A percentile compares a stretch with the other conserved stretches of the same genome.
phyloP scores from a whole-genome alignment of 306 rosid species.

The Casuarina equisetifolia region DNA sequence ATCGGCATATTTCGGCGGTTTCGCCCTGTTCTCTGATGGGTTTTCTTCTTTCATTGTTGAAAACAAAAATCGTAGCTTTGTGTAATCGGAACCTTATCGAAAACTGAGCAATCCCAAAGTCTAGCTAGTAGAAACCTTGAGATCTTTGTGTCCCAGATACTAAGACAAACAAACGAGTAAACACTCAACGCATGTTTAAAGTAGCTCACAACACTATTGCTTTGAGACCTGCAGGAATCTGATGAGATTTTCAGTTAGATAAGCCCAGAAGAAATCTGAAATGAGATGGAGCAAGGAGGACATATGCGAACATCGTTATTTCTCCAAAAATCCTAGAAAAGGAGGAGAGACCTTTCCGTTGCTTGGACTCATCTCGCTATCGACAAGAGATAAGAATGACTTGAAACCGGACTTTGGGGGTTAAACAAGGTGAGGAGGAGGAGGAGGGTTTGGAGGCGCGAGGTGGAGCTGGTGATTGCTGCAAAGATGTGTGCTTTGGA shows the following conservation, averaged over 20 bases:
- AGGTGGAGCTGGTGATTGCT: neutral
- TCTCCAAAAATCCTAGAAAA: neutral
- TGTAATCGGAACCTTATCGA: neutral
- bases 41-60: constrained; percentile 79
- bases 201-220: too few species aligned
- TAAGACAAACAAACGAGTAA: neutral
- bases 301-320: neutral
- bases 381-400: neutral
- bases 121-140: neutral
- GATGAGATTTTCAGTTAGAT: too few species aligned
- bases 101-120: neutral
- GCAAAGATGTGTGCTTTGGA: neutral
- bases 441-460: neutral
- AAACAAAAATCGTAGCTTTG: neutral
- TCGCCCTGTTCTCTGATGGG: constrained; percentile 61
- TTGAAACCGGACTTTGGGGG: neutral
- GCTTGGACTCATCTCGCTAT: neutral
- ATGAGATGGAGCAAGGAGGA: too few species aligned
- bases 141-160: neutral
- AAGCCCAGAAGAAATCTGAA: too few species aligned
- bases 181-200: neutral
- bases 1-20: constrained; percentile 58
- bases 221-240: neutral
- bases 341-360: neutral
- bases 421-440: neutral